A percentile compares a stretch with the other conserved stretches of the same genome.
Evolutionary conservation across 2,329 filamentous ascomycete species (phyloP).

Genomic region (Trichophaea hybrida): DNA sequence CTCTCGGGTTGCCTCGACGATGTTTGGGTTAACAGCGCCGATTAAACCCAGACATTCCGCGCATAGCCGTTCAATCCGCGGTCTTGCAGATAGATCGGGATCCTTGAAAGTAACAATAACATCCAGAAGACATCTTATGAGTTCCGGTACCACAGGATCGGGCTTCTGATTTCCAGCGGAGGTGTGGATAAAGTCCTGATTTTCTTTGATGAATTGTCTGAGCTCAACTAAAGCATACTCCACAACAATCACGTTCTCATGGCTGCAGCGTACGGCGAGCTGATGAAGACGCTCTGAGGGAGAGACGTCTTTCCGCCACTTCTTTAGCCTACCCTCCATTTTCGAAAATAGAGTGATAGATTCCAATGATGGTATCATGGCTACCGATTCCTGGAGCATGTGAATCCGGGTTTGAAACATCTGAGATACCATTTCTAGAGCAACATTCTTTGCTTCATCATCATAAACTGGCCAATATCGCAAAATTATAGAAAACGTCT

Average conservation of each 20-base stretch:
- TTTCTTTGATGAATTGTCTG: constrained; percentile 51
- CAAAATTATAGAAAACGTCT: constrained; percentile 75
- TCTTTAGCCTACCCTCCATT: constrained; percentile 50
- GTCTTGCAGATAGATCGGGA: constrained; percentile 35
- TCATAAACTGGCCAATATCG: constrained; percentile 63
- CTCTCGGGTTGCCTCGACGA: constrained; percentile 64
- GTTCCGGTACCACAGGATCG: constrained; percentile 52
- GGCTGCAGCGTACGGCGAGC: constrained; percentile 58
- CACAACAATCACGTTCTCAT: constrained; percentile 78
- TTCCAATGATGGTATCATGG: constrained; percentile 63
- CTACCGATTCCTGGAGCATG: constrained; percentile 51
- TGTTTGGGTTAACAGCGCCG: constrained; percentile 82
- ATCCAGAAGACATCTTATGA: constrained; percentile 70
- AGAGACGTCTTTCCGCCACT: constrained; percentile 51
- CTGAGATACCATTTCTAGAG: constrained; percentile 47
- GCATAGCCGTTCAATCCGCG: constrained; percentile 56
- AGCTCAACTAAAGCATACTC: constrained; percentile 68
- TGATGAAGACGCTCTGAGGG: constrained; percentile 52
- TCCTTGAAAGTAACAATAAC: constrained; percentile 68
- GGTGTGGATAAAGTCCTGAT: constrained; percentile 67
- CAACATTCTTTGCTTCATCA: constrained; percentile 43
- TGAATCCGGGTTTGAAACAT: constrained; percentile 49
- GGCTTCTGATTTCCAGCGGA: constrained; percentile 73
- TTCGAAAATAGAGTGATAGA: constrained; percentile 54
- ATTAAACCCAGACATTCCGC: constrained; percentile 75